A percentile compares a stretch with the other conserved stretches of the same genome.
phyloP scores from a whole-genome alignment of 371 early-diverging fungal species.

The Blakeslea trispora region DNA sequence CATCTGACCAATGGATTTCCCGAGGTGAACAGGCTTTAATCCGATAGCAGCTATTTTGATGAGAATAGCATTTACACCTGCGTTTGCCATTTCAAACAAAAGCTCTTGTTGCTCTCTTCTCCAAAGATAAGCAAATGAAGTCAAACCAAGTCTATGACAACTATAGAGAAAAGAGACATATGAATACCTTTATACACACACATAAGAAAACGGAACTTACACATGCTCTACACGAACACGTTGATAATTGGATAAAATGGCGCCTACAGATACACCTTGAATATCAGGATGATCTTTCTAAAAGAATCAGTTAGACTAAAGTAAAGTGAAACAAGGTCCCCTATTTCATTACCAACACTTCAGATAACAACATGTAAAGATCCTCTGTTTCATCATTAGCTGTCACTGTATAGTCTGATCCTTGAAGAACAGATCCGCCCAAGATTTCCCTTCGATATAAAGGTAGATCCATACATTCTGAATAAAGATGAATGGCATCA shows the following conservation, averaged over 20 bases:
- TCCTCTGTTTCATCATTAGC: conserved; percentile 97
- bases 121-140: conserved; percentile 94
- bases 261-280: conserved; percentile 95
- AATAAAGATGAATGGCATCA: conserved; percentile 83
- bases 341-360: conserved; percentile 72
- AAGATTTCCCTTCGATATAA: conserved; percentile 80
- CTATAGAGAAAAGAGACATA: too few species aligned
- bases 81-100: conserved; percentile 90
- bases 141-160: conserved; percentile 83
- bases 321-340: neutral
- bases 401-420: conserved; percentile 65
- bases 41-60: conserved; percentile 97
- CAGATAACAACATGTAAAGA: conserved; percentile 74
- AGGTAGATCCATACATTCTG: conserved; percentile 91
- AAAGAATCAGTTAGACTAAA: neutral
- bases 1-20: conserved; percentile 80
- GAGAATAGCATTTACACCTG: conserved; percentile 82
- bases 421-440: conserved; percentile 73
- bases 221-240: conserved; percentile 96
- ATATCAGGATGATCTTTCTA: conserved; percentile 75
- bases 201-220: too few species aligned
- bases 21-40: conserved; percentile 72
- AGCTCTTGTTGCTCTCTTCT: conserved; percentile 86
- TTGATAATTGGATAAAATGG: conserved; percentile 98
- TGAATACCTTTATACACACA: too few species aligned